These are phyloP conservation scores for Ceriops zippeliana DNA, from an alignment of 345 rosid species.

Conservation along the genomic window DNA sequence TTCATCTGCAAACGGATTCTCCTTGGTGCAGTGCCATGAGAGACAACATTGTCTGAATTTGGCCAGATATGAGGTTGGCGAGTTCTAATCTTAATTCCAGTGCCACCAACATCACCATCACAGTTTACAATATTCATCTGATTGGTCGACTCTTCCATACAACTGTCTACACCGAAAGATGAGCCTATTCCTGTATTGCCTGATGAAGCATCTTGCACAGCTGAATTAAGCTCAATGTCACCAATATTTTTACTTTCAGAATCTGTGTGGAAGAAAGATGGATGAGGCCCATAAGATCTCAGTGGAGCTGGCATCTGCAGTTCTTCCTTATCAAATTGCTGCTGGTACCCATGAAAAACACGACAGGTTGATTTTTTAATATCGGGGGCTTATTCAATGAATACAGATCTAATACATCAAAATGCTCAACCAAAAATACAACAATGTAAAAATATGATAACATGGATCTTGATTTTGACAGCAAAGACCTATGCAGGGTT, in stretches of 20 bases:
- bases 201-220: constrained; percentile 33
- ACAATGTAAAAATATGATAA: background rate
- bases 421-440: background rate
- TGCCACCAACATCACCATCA: constrained; percentile 24
- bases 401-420: background rate
- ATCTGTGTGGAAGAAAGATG: constrained; percentile 20
- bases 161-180: constrained; percentile 28
- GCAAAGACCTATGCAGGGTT: background rate
- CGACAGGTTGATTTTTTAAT: too few relatives aligned
- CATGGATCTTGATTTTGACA: background rate
- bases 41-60: constrained; percentile 19
- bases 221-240: constrained; percentile 16
- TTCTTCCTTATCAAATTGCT: constrained; percentile 28
- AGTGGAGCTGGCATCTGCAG: constrained; percentile 38
- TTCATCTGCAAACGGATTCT: constrained; percentile 50
- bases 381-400: background rate
- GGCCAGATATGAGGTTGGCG: constrained; percentile 36
- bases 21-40: constrained; percentile 65
- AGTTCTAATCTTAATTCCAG: constrained; percentile 50
- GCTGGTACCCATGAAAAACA: constrained; percentile 19
- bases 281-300: constrained; percentile 26
- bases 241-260: constrained; percentile 20
- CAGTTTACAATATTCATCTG: constrained; percentile 30
- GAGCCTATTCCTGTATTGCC: constrained; percentile 36
- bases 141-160: constrained; percentile 30